phyloP scores from a whole-genome alignment of 1,139 yeast genomes.

The Suhomyces maxii region DNA sequence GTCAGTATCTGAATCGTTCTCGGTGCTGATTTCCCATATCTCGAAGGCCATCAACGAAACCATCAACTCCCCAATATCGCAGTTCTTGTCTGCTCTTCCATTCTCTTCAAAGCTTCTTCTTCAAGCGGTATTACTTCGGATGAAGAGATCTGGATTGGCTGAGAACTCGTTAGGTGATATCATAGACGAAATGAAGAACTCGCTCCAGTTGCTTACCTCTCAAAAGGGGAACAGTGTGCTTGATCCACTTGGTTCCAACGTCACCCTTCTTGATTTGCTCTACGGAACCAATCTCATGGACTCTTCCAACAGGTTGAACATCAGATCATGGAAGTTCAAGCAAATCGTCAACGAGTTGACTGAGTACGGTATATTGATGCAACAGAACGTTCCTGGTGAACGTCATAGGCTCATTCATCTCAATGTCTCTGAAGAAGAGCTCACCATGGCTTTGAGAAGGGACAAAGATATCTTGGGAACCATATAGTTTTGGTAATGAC shows the following conservation, averaged over 20 bases:
- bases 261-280: conserved; percentile 27
- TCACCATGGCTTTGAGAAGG: conserved; percentile 55
- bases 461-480: conserved; percentile 39
- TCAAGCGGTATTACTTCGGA: conserved; percentile 63
- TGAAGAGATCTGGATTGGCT: conserved; percentile 66
- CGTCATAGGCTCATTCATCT: conserved; percentile 63
- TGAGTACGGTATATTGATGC: conserved; percentile 74
- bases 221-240: conserved; percentile 20
- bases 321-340: conserved; percentile 48
- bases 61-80: conserved; percentile 67
- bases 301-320: conserved; percentile 17
- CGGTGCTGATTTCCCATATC: conserved; percentile 17
- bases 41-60: conserved; percentile 73
- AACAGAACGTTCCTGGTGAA: conserved; percentile 68
- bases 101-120: conserved; percentile 71
- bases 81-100: conserved; percentile 60
- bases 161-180: conserved; percentile 76
- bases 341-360: conserved; percentile 63
- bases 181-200: conserved; percentile 67
- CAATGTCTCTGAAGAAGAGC: conserved; percentile 70
- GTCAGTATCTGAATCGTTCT: conserved; percentile 34
- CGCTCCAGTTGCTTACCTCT: conserved; percentile 30
- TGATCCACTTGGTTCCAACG: conserved; percentile 15
- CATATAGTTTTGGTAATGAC: neutral
- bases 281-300: conserved; percentile 25